Base-by-base conservation (phyloP, 2,329 filamentous ascomycete genomes). In the Aureobasidium sp. region DNA sequence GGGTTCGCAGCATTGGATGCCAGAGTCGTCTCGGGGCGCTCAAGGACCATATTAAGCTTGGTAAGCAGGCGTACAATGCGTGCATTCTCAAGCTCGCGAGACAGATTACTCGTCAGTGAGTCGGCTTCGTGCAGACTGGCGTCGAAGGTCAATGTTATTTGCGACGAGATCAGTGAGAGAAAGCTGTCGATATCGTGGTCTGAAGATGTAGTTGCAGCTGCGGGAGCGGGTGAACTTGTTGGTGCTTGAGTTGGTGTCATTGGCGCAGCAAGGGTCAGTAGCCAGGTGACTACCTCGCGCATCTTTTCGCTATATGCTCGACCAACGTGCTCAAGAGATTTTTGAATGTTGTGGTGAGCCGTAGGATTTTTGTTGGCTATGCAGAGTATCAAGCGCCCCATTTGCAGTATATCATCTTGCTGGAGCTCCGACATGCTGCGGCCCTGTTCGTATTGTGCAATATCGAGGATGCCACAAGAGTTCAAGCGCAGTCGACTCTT, bases 401-500 rank as follows among this genome's bases (percentile, higher is more conserved):
- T 88, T 63, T 90, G 88, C 64, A 88, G 78, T 24, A 99, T 83
- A 69, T 99, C 94, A 66, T 95, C 90, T 68, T 91, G 86, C 71
- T 99, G 94, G 0, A 94, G 80, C 40, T 97, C 91, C 19, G 82
- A 75, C 1, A 93, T 68, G 2, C 87, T 80, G 27, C 85, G 84
- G 56, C 85, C 81, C 35, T 82, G 79, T 58, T 97, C 92, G 69
- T 85, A 91, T 63, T 95, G 87, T 19, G 96, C 83, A 37, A 99
- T 91, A 70, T 99, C 94, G 63, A 96, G 79, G 35, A 99, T 87
- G 1, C 87, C 89, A 73, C 93, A 97, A 17, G 89, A 91, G 69
- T 89, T 93, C 45, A 99, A 79, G 35, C 93, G 87, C 65, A 99
- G 85, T 35, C 92, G 88, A 70, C 93, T 94, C 75, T 93, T 96